Base-by-base conservation (phyloP, 1,139 yeast genomes). In the Geotrichum phurueaensis region DNA sequence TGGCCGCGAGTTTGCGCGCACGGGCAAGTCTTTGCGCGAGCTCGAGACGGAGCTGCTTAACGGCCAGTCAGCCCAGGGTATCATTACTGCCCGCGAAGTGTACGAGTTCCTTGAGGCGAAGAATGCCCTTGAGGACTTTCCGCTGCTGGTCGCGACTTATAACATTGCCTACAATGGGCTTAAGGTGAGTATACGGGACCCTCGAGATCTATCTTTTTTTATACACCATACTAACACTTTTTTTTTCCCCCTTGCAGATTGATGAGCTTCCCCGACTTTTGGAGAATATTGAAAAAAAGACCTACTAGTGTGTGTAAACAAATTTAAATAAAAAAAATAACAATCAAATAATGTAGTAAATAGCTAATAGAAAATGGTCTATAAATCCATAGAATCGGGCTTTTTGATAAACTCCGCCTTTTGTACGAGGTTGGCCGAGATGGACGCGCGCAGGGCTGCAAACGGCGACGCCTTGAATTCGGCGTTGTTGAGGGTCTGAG, bases 61-160 rank as follows among this genome's bases (percentile, higher is more conserved):
- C 72, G 98, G 98, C 58, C 97, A 90, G 79, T 85, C 92, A 62
- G 94, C 97, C 60, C 98, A 92, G 78, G 98, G 98, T 73, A 82
- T 91, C 65, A 83, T 87, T 70, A 92, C 98, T 53, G 82, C 92
- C 65, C 83, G 83, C 75, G 98, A 92, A 79, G 97, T 92, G 59
- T 88, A 89, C 76, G 95, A 87, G 71, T 84, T 92, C 74, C 81
- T 92, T 71, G 80, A 78, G 62, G 80, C 81, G 71, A 81, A 80
- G 76, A 79, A 82, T 60, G 80, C 82, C 75, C 73, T 79, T 64
- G 81, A 81, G 25, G 94, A 89, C 68, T 92, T 87, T 82, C 97
- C 97, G 63, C 81, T 92, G 68, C 87, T 92, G 70, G 89, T 84
- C 70, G 89, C 95, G 60, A 90, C 95, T 62, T 89, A 90, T 76